Base-by-base conservation (phyloP, 2,329 filamentous ascomycete genomes). In the Didymellaceae sp. region DNA sequence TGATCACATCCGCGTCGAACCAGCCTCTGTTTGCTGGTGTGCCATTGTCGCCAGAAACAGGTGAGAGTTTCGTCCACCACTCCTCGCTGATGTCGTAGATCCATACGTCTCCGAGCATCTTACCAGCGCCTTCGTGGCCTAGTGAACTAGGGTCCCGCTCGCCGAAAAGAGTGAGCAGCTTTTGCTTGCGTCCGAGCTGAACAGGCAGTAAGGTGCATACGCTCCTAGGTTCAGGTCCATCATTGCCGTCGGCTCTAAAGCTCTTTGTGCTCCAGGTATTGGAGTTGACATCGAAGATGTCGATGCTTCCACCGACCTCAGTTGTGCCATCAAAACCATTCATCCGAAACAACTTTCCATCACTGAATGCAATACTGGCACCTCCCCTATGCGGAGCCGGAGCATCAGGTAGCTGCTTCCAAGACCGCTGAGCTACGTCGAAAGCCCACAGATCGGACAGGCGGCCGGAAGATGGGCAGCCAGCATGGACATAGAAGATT, bases 401-500 rank as follows among this genome's bases (percentile, higher is more conserved):
- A 0, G 89, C 90, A 6, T 82, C 71, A 0, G 86, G 80, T 11
- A 90, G 78, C 63, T 87, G 79, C 30, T 79, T 84, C 91, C 91
- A 96, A 2, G 79, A 77, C 44, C 79, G 77, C 6, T 78, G 79
- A 38, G 76, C 77, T 18, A 93, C 73, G 64, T 88, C 85, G 67
- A 95, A 95, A 0, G 84, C 83, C 91, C 91, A 96, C 5, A 92
- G 73, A 66, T 96, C 91, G 9, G 78, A 77, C 3, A 89, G 77
- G 3, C 85, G 77, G 9, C 85, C 87, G 21, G 75, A 80, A 5
- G 82, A 80, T 0, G 89, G 80, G 63, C 86, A 89, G 3, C 91
- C 90, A 4, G 88, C 90, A 68, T 95, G 90, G 24, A 96, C 70
- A 66, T 89, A 87, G 35, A 96, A 77, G 0, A 84, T 89, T 16